Evolutionary conservation across 2,329 filamentous ascomycete species (phyloP).

Genomic region (Botrytis deweyae): DNA sequence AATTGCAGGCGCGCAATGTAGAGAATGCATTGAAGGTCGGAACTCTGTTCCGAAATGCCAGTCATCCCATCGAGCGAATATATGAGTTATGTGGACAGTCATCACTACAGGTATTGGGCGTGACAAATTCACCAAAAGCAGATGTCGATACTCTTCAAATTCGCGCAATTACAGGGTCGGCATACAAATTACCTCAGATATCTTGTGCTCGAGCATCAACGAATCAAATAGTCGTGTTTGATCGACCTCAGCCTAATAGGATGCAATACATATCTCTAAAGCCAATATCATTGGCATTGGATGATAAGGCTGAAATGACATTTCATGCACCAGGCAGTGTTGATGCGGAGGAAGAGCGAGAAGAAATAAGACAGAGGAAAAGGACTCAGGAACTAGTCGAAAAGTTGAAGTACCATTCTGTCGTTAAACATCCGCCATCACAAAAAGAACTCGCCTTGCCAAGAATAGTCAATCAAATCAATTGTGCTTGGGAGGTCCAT

Average conservation of each 20-base stretch:
- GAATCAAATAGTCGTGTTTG: slow-evolving; percentile 85
- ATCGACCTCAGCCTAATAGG: slow-evolving; percentile 75
- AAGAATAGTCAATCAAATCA: slow-evolving; percentile 87
- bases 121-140: slow-evolving; percentile 64
- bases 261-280: slow-evolving; percentile 97
- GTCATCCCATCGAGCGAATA: slow-evolving; percentile 76
- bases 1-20: slow-evolving; percentile 58
- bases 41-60: slow-evolving; percentile 78
- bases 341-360: slow-evolving; percentile 71
- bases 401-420: slow-evolving; percentile 85
- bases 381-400: slow-evolving; percentile 69
- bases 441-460: slow-evolving; percentile 79
- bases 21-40: slow-evolving; percentile 84
- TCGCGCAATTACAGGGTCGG: slow-evolving; percentile 55
- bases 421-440: slow-evolving; percentile 72
- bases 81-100: slow-evolving; percentile 81
- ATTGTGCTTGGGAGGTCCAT: slow-evolving; percentile 91
- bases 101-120: slow-evolving; percentile 81
- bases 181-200: slow-evolving; percentile 64
- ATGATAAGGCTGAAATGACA: slow-evolving; percentile 58
- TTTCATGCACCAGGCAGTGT: slow-evolving; percentile 51
- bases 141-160: slow-evolving; percentile 69
- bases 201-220: slow-evolving; percentile 69
- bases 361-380: slow-evolving; percentile 57
- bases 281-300: slow-evolving; percentile 84